Evolutionary conservation across 371 early-diverging fungal genomes (phyloP), one percentile per base, ranked within the genome.

Genomic region (Mucor sp.): DNA sequence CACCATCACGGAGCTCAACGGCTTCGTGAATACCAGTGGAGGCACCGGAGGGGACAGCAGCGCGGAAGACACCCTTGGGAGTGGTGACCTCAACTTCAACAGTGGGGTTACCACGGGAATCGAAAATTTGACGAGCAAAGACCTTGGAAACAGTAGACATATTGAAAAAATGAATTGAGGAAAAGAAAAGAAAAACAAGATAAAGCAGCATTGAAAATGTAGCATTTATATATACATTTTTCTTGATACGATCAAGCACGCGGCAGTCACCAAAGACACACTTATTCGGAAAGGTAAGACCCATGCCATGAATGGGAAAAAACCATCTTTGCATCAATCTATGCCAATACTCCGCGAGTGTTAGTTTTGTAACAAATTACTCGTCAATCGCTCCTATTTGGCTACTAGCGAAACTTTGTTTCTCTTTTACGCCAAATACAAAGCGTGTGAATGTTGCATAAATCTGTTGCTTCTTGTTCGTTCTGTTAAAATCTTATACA

Each of bases 11-110:
- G 70, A 99, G 91, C 86, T 99, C 99, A 53, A 95, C 85, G 50
- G 99, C 99, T 87, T 99, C 99, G 86, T 99, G 94, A 72, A 98
- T 87, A 77, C 99, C 99, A 66, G 99, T 99, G 62, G 99, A 99
- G 48, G 99, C 99, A 74, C 99, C 99, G 67, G 97, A 97, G 64
- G 99, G 99, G 39, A 99, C 99, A 66, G 96, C 98, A 63, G 98
- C 96, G 73, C 97, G 94, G 91, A 97, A 96, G 68, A 92, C 81
- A 72, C 95, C 95, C 75, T 90, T 86, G 44, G 77, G 82, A 75
- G 98, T 98, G 77, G 94, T 93, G 75, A 99, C 87, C 71, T 99
- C 99, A 53, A 99, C 99, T 87, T 99, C 99, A 62, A 99, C 94
- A 69, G 99, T 99, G 68, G 99, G 99, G 90, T 95, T 96, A 68